Percentiles rank a stretch among this genome's conserved stretches.
Evolutionary conservation across 805 yeast genomes (phyloP).

Genomic region (Danielozyma ontarioensis): DNA sequence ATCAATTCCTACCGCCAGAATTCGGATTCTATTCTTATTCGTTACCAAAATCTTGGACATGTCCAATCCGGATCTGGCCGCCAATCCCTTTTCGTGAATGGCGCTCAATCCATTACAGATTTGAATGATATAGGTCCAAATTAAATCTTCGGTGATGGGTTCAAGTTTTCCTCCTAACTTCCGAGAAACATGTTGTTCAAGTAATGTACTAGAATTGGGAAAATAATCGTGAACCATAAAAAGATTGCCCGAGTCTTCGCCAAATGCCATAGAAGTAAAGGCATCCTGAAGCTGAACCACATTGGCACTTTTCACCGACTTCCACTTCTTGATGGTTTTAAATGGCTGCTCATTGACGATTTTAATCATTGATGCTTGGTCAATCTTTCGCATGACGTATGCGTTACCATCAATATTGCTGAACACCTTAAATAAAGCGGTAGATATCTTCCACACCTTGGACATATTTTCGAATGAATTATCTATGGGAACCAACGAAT

Average conservation of each 20-base stretch:
- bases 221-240: slow-evolving; percentile 79
- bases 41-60: slow-evolving; percentile 71
- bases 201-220: slow-evolving; percentile 69
- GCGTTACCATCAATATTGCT: slow-evolving; percentile 74
- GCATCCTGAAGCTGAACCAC: slow-evolving; percentile 71
- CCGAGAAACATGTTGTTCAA: slow-evolving; percentile 59
- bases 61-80: slow-evolving; percentile 56
- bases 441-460: slow-evolving; percentile 47
- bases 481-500: slow-evolving; percentile 81
- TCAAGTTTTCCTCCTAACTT: slow-evolving; percentile 36
- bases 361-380: slow-evolving; percentile 22
- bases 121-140: slow-evolving; percentile 79
- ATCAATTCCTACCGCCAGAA: slow-evolving; percentile 65
- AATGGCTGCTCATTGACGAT: slow-evolving; percentile 52
- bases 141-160: slow-evolving; percentile 54
- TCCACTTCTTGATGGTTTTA: slow-evolving; percentile 64
- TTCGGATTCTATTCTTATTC: slow-evolving; percentile 61
- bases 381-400: slow-evolving; percentile 72
- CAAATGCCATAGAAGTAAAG: slow-evolving; percentile 82
- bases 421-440: slow-evolving; percentile 71
- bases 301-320: slow-evolving; percentile 47
- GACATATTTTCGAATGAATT: slow-evolving; percentile 25
- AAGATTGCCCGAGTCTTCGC: slow-evolving; percentile 57
- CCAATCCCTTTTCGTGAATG: slow-evolving; percentile 60
- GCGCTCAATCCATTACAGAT: slow-evolving; percentile 62